These are phyloP conservation scores for Isabelozyma rhagii DNA, from an alignment of 805 yeast species.

Conservation along the genomic window DNA sequence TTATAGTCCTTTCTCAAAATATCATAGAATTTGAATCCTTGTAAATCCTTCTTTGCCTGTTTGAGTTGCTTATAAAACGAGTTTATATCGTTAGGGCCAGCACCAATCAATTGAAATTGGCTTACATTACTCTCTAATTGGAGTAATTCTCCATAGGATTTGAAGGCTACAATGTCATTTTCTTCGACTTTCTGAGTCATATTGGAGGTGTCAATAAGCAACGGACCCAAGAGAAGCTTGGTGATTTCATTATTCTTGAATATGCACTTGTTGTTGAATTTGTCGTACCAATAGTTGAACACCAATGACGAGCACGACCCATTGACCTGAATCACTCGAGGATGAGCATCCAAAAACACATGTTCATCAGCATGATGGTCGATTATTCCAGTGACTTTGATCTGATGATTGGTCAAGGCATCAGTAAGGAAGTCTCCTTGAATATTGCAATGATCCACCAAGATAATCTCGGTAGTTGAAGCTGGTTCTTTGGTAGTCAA, in stretches of 20 bases:
- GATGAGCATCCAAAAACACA: slow-evolving; percentile 45
- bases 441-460: slow-evolving; percentile 82
- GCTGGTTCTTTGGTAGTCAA: slow-evolving; percentile 5
- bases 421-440: slow-evolving; percentile 46
- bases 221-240: slow-evolving; percentile 59
- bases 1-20: slow-evolving; percentile 83
- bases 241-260: slow-evolving; percentile 32
- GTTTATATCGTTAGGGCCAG: slow-evolving; percentile 2
- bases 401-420: slow-evolving; percentile 17
- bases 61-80: slow-evolving; percentile 24
- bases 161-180: slow-evolving; percentile 49
- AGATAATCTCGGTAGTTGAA: slow-evolving; percentile 40
- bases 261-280: slow-evolving; percentile 10
- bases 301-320: slow-evolving; percentile 86
- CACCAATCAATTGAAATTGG: neutral
- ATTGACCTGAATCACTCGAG: slow-evolving; percentile 55
- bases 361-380: slow-evolving; percentile 87
- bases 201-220: slow-evolving; percentile 73
- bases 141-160: slow-evolving; percentile 29
- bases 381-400: slow-evolving; percentile 55
- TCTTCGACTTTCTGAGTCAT: slow-evolving; percentile 60
- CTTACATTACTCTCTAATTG: neutral
- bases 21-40: slow-evolving; percentile 57
- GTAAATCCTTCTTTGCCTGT: slow-evolving; percentile 58
- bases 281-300: slow-evolving; percentile 53